Evolutionary conservation across 2,329 filamentous ascomycete species (phyloP), one percentile per base, ranked within the genome.

Genomic region (Talaromyces rugulosus): DNA sequence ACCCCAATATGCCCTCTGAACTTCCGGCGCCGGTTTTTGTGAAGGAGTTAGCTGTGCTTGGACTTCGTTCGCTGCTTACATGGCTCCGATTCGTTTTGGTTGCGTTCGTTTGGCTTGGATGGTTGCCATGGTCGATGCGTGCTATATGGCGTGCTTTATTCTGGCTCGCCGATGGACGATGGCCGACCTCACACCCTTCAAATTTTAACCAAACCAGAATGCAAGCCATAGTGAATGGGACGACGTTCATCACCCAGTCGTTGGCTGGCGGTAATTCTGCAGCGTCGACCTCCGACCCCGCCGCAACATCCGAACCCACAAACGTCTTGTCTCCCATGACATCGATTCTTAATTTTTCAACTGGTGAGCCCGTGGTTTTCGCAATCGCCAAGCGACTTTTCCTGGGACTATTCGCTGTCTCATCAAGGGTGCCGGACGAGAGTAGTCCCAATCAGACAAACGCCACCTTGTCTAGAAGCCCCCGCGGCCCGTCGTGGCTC

Each of bases 71-170:
- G 66, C 67, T 94, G 40, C 73, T 93, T 30, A 88, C 89, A 11
- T 96, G 91, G 89, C 79, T 91, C 63, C 87, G 95, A 40, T 91
- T 88, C 50, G 75, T 88, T 31, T 78, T 98, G 58, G 95, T 98
- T 34, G 83, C 85, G 11, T 88, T 88, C 60, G 91, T 99, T 27
- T 99, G 96, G 95, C 82, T 97, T 27, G 87, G 89, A 56, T 88
- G 90, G 80, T 82, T 99, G 54, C 95, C 95, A 1, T 97, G 91
- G 79, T 86, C 90, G 54, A 96, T 98, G 85, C 87, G 96, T 69
- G 89, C 90, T 42, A 87, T 96, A 54, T 99, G 95, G 96, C 87
- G 94, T 44, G 89, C 92, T 64, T 83, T 98, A 67, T 98, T 99
- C 78, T 99, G 93, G 92, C 81, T 96, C 64, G 93, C 90, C 63